phyloP scores from a whole-genome alignment of 495 filamentous ascomycete species.

The Melanomma pulvis-pyrius region DNA sequence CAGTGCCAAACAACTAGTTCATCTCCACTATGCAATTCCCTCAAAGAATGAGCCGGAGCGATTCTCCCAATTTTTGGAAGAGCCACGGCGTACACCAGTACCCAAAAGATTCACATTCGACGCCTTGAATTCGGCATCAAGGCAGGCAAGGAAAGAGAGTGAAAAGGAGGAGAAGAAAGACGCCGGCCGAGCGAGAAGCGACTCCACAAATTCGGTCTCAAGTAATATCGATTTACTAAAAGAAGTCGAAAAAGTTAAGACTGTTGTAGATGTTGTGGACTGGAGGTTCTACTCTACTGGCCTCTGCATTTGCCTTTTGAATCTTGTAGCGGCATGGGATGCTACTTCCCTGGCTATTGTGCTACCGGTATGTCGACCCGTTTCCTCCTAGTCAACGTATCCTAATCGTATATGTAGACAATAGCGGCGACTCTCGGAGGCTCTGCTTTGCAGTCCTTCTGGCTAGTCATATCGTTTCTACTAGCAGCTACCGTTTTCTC shows the following conservation, averaged over 20 bases:
- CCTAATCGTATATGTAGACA: slow-evolving; percentile 40
- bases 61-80: slow-evolving; percentile 25
- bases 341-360: slow-evolving; percentile 72
- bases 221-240: slow-evolving; percentile 3
- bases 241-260: slow-evolving; percentile 9
- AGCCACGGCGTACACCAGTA: slow-evolving; percentile 19
- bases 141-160: background rate
- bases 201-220: background rate
- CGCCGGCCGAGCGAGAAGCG: background rate
- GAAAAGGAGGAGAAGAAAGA: background rate
- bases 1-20: slow-evolving; percentile 19
- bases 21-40: slow-evolving; percentile 18
- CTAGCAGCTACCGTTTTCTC: slow-evolving; percentile 48
- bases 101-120: slow-evolving; percentile 33
- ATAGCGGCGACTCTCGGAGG: slow-evolving; percentile 54
- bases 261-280: slow-evolving; percentile 9
- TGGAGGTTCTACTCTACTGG: slow-evolving; percentile 28
- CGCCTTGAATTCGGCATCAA: background rate
- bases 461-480: slow-evolving; percentile 58
- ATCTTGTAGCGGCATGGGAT: slow-evolving; percentile 71
- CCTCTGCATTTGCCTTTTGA: slow-evolving; percentile 60
- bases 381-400: background rate
- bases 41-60: slow-evolving; percentile 19
- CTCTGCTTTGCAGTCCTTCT: slow-evolving; percentile 60
- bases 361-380: slow-evolving; percentile 56